These are phyloP conservation scores for Albifimbria verrucaria DNA, from an alignment of 2,329 filamentous ascomycete species.

Conservation along the genomic window DNA sequence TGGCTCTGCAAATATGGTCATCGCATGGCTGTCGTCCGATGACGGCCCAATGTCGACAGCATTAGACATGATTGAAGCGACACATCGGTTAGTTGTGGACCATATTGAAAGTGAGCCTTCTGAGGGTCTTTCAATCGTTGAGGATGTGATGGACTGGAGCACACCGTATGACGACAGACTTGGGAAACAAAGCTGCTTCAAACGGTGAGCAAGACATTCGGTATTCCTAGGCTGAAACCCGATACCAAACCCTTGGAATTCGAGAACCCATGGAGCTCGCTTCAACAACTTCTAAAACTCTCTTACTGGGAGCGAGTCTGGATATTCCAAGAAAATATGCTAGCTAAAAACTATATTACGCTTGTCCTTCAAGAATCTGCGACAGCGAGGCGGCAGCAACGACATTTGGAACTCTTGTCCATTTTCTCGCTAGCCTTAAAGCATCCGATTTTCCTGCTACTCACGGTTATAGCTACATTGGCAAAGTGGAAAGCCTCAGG, in stretches of 20 bases:
- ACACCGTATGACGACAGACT: neutral
- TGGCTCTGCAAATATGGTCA: neutral
- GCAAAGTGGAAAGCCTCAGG: neutral
- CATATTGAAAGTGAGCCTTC: neutral
- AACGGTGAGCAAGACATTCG: neutral
- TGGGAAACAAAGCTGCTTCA: neutral
- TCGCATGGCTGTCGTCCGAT: neutral
- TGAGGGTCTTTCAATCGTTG: neutral
- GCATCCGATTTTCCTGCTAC: neutral
- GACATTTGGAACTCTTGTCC: neutral
- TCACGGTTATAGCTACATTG: neutral
- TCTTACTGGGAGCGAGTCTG: neutral
- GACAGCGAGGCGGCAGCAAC: neutral
- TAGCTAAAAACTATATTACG: neutral
- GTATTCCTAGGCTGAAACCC: neutral
- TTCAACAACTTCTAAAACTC: neutral
- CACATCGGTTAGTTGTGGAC: neutral
- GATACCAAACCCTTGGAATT: neutral
- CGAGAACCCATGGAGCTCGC: neutral
- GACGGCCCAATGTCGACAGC: neutral
- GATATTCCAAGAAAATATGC: slow-evolving; percentile 1
- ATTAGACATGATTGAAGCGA: neutral
- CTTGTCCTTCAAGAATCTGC: neutral
- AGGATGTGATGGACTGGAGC: neutral
- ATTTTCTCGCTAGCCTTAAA: neutral